Conservation (phyloP, 1,284 basidiomycete genomes). For the Moniliophthora roreri region DNA sequence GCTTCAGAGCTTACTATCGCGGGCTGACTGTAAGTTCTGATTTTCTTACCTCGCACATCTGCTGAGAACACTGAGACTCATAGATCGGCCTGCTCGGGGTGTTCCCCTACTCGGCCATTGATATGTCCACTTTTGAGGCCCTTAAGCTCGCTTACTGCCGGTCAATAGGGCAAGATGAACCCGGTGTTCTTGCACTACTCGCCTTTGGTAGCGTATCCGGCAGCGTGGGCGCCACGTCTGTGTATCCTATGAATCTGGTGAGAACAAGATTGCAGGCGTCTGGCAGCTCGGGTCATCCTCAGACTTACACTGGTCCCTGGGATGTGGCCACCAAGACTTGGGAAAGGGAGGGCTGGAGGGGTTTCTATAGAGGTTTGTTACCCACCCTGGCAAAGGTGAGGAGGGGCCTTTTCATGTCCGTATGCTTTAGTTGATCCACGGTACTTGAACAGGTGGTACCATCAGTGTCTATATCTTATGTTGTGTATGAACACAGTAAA, state of each 20-base stretch:
- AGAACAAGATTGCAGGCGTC: conserved; percentile 95
- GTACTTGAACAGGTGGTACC: conserved; percentile 71
- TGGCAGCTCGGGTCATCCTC: conserved; percentile 90
- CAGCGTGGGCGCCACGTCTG: conserved; percentile 88
- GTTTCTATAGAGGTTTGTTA: conserved; percentile 92
- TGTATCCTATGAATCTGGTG: conserved; percentile 92
- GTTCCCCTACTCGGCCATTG: conserved; percentile 90
- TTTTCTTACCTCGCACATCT: conserved; percentile 4
- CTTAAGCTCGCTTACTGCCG: conserved; percentile 83
- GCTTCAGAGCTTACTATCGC: conserved; percentile 85
- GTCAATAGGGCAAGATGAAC: conserved; percentile 81
- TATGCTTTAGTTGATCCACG: background rate
- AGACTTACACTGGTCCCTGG: conserved; percentile 82
- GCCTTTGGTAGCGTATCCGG: conserved; percentile 90
- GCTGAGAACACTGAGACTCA: conserved; percentile 16
- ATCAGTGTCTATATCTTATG: conserved; percentile 92
- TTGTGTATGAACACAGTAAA: conserved; percentile 85
- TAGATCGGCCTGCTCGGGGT: conserved; percentile 89
- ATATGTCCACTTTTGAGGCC: conserved; percentile 95
- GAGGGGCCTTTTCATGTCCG: background rate
- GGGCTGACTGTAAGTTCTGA: conserved; percentile 75
- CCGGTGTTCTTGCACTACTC: conserved; percentile 78
- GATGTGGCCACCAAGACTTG: conserved; percentile 88
- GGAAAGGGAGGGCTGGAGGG: conserved; percentile 85
- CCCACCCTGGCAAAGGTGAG: conserved; percentile 88